Percentiles rank a stretch among this genome's conserved stretches.
Evolutionary conservation across 2,329 filamentous ascomycete species (phyloP).

Genomic region (Lithohypha guttulata): DNA sequence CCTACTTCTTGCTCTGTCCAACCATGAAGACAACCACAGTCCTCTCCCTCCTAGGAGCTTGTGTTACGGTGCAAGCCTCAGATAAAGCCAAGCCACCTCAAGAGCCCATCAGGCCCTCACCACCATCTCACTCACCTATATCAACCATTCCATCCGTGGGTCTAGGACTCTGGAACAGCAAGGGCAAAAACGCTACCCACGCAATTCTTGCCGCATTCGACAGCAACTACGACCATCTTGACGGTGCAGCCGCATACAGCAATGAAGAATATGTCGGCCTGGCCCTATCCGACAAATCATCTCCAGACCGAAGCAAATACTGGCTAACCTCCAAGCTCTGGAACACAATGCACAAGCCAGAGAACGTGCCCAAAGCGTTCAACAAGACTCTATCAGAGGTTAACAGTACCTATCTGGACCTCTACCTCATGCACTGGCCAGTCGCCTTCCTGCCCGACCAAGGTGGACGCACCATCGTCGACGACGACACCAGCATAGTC

Average conservation of each 20-base stretch:
- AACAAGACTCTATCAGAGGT: conserved; percentile 31
- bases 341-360: conserved; percentile 58
- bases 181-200: conserved; percentile 23
- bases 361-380: conserved; percentile 49
- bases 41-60: too few species aligned
- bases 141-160: conserved; percentile 28
- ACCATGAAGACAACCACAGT: too few species aligned
- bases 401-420: conserved; percentile 32
- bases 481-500: conserved; percentile 22
- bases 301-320: conserved; percentile 50
- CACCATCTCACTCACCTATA: conserved; percentile 1
- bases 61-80: too few species aligned
- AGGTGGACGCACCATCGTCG: conserved; percentile 23
- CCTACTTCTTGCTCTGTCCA: too few species aligned
- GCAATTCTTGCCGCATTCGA: conserved; percentile 27
- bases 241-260: conserved; percentile 32
- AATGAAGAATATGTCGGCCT: conserved; percentile 61
- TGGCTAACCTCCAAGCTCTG: conserved; percentile 73
- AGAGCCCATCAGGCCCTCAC: conserved; percentile 2
- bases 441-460: conserved; percentile 25
- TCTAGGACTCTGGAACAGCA: conserved; percentile 30
- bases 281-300: conserved; percentile 50
- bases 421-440: conserved; percentile 38
- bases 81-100: too few species aligned
- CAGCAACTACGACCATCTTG: conserved; percentile 31